Percentiles rank a stretch among this genome's conserved stretches.
phyloP scores from a whole-genome alignment of 805 yeast species.

The Candida yuanshanica region DNA sequence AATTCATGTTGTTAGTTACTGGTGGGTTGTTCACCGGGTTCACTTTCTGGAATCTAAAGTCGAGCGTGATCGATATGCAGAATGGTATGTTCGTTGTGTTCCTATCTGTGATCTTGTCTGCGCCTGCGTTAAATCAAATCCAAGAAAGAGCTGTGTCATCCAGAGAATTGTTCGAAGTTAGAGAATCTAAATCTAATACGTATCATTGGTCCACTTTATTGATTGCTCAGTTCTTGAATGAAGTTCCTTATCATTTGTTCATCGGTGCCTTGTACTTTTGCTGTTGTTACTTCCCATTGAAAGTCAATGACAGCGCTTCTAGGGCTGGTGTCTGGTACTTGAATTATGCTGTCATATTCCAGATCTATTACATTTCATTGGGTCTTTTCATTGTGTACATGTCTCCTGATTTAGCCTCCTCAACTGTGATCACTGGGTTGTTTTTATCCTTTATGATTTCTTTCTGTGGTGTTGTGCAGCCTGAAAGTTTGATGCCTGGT shows the following conservation, averaged over 20 bases:
- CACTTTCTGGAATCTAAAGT: constrained; percentile 56
- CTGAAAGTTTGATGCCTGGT: constrained; percentile 49
- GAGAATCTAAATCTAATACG: constrained; percentile 69
- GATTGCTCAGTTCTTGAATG: constrained; percentile 48
- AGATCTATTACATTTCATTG: constrained; percentile 38
- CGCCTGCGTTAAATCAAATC: constrained; percentile 58
- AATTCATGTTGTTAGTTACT: constrained; percentile 43
- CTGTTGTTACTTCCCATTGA: constrained; percentile 47
- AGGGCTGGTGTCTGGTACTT: constrained; percentile 47
- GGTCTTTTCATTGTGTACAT: constrained; percentile 47
- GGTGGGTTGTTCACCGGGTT: constrained; percentile 71
- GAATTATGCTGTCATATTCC: constrained; percentile 38
- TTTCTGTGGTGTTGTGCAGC: constrained; percentile 33
- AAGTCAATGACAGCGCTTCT: constrained; percentile 34
- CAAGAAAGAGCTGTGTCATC: constrained; percentile 54
- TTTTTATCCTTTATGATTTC: constrained; percentile 28
- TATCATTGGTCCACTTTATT: constrained; percentile 66
- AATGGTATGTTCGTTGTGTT: constrained; percentile 59
- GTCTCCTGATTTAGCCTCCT: constrained; percentile 66
- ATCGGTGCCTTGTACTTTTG: constrained; percentile 47
- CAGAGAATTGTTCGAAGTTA: constrained; percentile 62
- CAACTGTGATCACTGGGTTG: constrained; percentile 52
- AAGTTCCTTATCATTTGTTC: constrained; percentile 52
- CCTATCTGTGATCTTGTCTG: constrained; percentile 51
- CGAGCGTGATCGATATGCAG: constrained; percentile 50